These are phyloP conservation scores for Annona cherimola DNA, from an alignment of 164 flowering plant genomes.

Conservation along the genomic window DNA sequence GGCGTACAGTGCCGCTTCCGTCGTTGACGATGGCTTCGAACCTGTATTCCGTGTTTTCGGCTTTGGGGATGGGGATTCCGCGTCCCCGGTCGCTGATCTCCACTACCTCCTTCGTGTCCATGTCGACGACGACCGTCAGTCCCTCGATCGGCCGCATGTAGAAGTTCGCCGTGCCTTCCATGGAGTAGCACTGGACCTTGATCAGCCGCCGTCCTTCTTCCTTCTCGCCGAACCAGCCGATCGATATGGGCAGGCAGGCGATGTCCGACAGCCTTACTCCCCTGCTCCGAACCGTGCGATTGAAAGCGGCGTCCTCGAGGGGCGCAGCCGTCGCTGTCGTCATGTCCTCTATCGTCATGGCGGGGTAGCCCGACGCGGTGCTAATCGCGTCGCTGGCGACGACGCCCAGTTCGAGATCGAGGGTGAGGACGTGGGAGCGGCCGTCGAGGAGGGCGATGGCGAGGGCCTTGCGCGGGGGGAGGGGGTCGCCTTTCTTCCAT, in stretches of 20 bases:
- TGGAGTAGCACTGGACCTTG: constrained; percentile 81
- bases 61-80: constrained; percentile 60
- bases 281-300: constrained; percentile 56
- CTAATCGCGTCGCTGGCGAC: constrained; percentile 29
- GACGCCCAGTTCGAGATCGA: constrained; percentile 40
- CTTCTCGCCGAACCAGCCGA: constrained; percentile 71
- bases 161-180: constrained; percentile 71
- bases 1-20: constrained; percentile 10
- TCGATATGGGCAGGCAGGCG: constrained; percentile 73
- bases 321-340: constrained; percentile 49
- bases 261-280: constrained; percentile 62
- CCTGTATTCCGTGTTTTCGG: constrained; percentile 71
- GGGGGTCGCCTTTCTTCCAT: constrained; percentile 60
- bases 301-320: constrained; percentile 48
- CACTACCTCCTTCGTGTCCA: constrained; percentile 66
- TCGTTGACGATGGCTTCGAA: constrained; percentile 20
- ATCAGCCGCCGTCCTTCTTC: constrained; percentile 69
- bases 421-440: constrained; percentile 36
- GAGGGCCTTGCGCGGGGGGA: constrained; percentile 58
- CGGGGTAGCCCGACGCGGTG: constrained; percentile 60
- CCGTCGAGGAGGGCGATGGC: constrained; percentile 47
- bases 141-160: constrained; percentile 99
- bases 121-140: constrained; percentile 61
- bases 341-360: constrained; percentile 89
- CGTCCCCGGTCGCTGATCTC: constrained; percentile 51